Evolutionary conservation across 345 rosid species (phyloP), one percentile per base, ranked within the genome.

Genomic region (Firmiana major): DNA sequence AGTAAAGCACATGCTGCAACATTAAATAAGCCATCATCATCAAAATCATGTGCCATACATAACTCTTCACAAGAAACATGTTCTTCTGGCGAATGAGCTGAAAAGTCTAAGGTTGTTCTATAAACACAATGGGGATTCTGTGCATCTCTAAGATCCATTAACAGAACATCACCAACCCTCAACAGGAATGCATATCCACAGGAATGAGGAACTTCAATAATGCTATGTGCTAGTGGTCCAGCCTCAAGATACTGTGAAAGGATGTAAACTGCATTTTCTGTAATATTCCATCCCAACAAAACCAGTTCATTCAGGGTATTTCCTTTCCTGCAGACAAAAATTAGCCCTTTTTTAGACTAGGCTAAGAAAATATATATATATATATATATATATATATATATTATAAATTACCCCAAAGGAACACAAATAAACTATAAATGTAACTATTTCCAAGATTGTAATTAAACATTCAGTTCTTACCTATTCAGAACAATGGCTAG

Each of bases 1-100:
- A 96, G 80, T 82, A 96, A 87, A 82, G 99, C 99, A 82, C 90
- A 87, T 63, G 94, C 98, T 86, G 97, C 98, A 90, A 93, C 98
- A 80, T 89, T 93, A 81, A 88, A 94, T 79, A 89, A 88, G 76
- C 98, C 94, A 78, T 95, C 98, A 88, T 96, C 99, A 67, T 96
- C 99, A 80, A 87, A 85, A 84, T 96, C 98, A 84, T 89, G 89
- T 75, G 84, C 86, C 77, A 86, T 86, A 80, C 85, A 90, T 59
- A 92, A 81, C 79, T 95, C 99, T 80, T 95, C 98, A 75, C 81
- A 83, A 88, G 83, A 86, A 84, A 84, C 85, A 60, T 87, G 90
- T 84, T 96, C 98, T 83, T 87, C 95, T 77, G 88, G 77, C 60
- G 90, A 75, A 78, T 88, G 81, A 22, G 90, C 88, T 78, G 89